A percentile compares a stretch with the other conserved stretches of the same genome.
phyloP scores from a whole-genome alignment of 1,284 basidiomycete genomes.

The Leucoagaricus sp. region DNA sequence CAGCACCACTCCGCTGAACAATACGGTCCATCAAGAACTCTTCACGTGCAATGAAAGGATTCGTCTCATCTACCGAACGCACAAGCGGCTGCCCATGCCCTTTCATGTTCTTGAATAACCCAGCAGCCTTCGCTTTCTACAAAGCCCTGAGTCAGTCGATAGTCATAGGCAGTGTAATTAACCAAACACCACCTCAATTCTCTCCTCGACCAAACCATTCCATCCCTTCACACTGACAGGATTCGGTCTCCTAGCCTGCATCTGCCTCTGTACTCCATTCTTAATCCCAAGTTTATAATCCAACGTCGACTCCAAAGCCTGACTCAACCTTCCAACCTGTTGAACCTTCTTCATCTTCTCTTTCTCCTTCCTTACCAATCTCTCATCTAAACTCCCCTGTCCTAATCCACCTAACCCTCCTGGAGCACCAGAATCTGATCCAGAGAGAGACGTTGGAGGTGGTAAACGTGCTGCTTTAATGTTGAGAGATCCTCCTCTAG shows the following conservation, averaged over 20 bases:
- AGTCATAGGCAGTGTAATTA: no score
- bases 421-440: not conserved
- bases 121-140: constrained; percentile 67
- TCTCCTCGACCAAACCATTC: constrained; percentile 76
- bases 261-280: constrained; percentile 23
- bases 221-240: constrained; percentile 74
- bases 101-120: constrained; percentile 73
- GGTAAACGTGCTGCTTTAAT: constrained; percentile 53
- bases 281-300: constrained; percentile 71
- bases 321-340: constrained; percentile 57
- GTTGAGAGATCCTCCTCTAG: constrained; percentile 48
- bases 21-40: constrained; percentile 90
- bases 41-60: constrained; percentile 80
- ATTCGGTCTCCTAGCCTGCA: constrained; percentile 41
- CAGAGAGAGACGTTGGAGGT: constrained; percentile 27
- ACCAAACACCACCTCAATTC: constrained; percentile 82
- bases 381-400: constrained; percentile 6
- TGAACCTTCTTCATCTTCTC: constrained; percentile 54
- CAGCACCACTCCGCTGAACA: constrained; percentile 80
- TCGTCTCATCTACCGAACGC: constrained; percentile 64
- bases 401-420: not conserved
- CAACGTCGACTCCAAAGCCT: constrained; percentile 71
- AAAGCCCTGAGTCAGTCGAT: not conserved
- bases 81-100: constrained; percentile 76
- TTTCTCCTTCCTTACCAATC: constrained; percentile 41